These are phyloP conservation scores for Escallonia herrerae DNA, from an alignment of 129 eudicot genomes.

Conservation along the genomic window DNA sequence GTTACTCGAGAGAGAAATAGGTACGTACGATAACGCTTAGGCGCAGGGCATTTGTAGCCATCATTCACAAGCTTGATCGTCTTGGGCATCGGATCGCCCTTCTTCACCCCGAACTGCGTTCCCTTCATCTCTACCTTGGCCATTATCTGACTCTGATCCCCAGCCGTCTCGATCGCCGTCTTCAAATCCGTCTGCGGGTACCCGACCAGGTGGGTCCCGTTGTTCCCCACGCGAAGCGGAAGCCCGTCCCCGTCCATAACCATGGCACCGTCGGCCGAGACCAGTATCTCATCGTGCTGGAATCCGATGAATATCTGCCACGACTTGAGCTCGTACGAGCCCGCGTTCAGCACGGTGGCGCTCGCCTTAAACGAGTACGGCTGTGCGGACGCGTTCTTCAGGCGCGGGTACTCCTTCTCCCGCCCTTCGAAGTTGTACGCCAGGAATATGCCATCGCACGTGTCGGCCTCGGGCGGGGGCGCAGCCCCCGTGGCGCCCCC, in stretches of 20 bases:
- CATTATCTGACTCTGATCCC: constrained; percentile 51
- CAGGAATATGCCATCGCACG: constrained; percentile 60
- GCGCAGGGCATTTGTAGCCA: constrained; percentile 73
- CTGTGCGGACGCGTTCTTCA: constrained; percentile 73
- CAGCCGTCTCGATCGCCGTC: constrained; percentile 84
- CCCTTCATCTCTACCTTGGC: constrained; percentile 48
- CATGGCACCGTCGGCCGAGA: constrained; percentile 48
- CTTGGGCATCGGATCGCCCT: constrained; percentile 59
- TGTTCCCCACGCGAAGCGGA: constrained; percentile 48
- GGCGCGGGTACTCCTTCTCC: constrained; percentile 52
- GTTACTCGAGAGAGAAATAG: no score
- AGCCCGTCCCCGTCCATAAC: constrained; percentile 47
- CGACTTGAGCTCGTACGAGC: constrained; percentile 46
- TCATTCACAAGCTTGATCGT: constrained; percentile 57
- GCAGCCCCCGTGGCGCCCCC: background rate
- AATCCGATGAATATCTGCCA: constrained; percentile 63
- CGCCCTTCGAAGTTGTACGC: constrained; percentile 44
- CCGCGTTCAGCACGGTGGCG: constrained; percentile 48
- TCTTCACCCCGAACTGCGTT: constrained; percentile 53
- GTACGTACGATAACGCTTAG: constrained; percentile 27
- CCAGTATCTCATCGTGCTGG: constrained; percentile 58
- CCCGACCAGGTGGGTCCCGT: constrained; percentile 65
- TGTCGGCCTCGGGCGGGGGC: constrained; percentile 33
- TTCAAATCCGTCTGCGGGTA: constrained; percentile 64
- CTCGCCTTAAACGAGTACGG: constrained; percentile 62